phyloP scores from a whole-genome alignment of 192 early-diverging fungal species.

The Diversispora eburnea region DNA sequence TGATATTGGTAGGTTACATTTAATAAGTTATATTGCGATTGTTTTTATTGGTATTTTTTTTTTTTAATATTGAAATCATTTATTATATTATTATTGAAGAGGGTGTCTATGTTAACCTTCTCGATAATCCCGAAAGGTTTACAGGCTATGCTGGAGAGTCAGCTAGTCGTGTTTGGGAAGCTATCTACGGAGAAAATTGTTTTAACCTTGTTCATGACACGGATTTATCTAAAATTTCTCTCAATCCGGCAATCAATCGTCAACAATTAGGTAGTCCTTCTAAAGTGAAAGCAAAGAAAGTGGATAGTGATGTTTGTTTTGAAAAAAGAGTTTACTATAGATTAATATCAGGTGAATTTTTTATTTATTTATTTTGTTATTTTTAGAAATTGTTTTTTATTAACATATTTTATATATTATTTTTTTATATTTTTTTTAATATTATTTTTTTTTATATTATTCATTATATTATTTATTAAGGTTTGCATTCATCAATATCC shows the following conservation, averaged over 20 bases:
- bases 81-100: slow-evolving; percentile 34
- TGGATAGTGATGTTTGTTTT: slow-evolving; percentile 59
- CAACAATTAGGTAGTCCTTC: slow-evolving; percentile 31
- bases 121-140: slow-evolving; percentile 93
- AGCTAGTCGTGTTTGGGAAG: slow-evolving; percentile 85
- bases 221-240: slow-evolving; percentile 40
- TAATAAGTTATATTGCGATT: not conserved
- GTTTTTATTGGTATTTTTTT: not conserved
- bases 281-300: slow-evolving; percentile 1
- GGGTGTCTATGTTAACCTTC: slow-evolving; percentile 84
- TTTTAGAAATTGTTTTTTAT: too few relatives aligned
- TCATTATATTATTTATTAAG: slow-evolving; percentile 18
- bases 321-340: slow-evolving; percentile 84
- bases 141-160: slow-evolving; percentile 93
- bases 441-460: not conserved
- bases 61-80: not conserved
- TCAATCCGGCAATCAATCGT: not conserved
- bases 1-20: slow-evolving; percentile 33
- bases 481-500: slow-evolving; percentile 94
- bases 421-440: not conserved
- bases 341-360: slow-evolving; percentile 52
- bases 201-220: slow-evolving; percentile 69
- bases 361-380: not conserved
- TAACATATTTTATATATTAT: too few relatives aligned
- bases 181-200: slow-evolving; percentile 99